Percentiles rank a stretch among this genome's conserved stretches.
Conservation (phyloP, 1,139 yeast genomes). For the Blastobotrys proliferans region DNA sequence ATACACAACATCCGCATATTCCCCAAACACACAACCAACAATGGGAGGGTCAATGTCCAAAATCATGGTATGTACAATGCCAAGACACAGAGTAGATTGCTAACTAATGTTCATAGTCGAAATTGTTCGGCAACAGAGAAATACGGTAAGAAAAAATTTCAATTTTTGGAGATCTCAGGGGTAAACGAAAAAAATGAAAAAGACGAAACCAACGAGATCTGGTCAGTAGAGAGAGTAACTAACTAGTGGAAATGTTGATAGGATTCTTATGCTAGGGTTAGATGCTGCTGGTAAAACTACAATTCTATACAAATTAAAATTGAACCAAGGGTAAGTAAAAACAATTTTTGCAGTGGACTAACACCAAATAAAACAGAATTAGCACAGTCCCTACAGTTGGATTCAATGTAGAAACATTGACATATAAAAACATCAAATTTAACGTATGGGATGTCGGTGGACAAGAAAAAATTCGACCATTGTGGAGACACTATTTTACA, state of each 20-base stretch:
- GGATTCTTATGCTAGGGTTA: slow-evolving; percentile 85
- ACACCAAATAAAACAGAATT: slow-evolving; percentile 42
- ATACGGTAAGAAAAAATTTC: slow-evolving; percentile 24
- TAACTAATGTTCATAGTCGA: slow-evolving; percentile 31
- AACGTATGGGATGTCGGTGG: slow-evolving; percentile 99
- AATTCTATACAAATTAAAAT: slow-evolving; percentile 64
- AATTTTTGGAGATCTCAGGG: slow-evolving; percentile 7
- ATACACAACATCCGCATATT: not conserved
- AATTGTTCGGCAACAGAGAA: slow-evolving; percentile 46
- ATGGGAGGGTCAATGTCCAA: slow-evolving; percentile 51
- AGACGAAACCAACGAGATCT: not conserved
- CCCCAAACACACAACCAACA: slow-evolving; percentile 4
- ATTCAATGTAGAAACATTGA: slow-evolving; percentile 88
- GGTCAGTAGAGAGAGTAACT: slow-evolving; percentile 2
- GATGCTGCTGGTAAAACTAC: slow-evolving; percentile 93
- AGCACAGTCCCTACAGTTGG: slow-evolving; percentile 93
- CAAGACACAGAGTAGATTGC: not conserved
- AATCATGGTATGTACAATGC: slow-evolving; percentile 35
- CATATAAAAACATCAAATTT: slow-evolving; percentile 80
- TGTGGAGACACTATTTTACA: slow-evolving; percentile 94
- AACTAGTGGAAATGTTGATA: slow-evolving; percentile 19
- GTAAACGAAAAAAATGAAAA: not conserved
- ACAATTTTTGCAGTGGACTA: too few relatives aligned
- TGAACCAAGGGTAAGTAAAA: slow-evolving; percentile 58
- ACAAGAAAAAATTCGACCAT: slow-evolving; percentile 82